These are phyloP conservation scores for Aquilaria agallochum DNA, from an alignment of 441 rosid species.

Conservation along the genomic window DNA sequence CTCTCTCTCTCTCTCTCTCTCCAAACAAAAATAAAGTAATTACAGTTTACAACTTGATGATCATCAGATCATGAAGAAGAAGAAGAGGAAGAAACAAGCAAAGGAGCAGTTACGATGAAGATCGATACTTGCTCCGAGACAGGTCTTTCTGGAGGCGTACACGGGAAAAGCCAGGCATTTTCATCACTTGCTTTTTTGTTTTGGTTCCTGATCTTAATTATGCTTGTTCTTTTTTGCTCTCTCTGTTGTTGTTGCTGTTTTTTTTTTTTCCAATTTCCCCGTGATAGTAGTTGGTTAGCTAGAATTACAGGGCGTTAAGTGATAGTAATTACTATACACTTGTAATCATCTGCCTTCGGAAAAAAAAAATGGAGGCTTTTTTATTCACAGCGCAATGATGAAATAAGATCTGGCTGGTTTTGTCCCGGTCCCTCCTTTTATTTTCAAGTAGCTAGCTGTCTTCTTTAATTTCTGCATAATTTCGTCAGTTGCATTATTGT, in stretches of 20 bases:
- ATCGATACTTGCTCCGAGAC: constrained; percentile 7
- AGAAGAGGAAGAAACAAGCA: constrained; percentile 10
- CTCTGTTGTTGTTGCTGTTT: background rate
- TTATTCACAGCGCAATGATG: constrained; percentile 1
- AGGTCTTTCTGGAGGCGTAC: constrained; percentile 43
- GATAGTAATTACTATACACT: too few species aligned
- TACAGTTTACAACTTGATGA: too few species aligned
- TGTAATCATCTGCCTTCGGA: too few species aligned
- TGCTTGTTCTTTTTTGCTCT: too few species aligned
- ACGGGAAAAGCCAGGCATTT: constrained; percentile 66
- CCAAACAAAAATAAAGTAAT: too few species aligned
- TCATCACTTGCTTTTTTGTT: background rate
- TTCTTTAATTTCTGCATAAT: too few species aligned
- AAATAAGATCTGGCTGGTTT: constrained; percentile 19
- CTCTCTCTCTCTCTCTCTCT: too few species aligned
- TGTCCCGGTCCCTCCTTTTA: background rate
- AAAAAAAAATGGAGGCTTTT: too few species aligned
- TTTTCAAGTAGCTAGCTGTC: too few species aligned
- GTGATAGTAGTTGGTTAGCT: background rate
- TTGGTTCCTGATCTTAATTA: too few species aligned
- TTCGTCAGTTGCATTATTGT: too few species aligned
- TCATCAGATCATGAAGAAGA: constrained; percentile 5
- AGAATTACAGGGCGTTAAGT: too few species aligned
- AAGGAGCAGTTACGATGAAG: constrained; percentile 13
- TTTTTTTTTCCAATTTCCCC: background rate